Evolutionary conservation across 164 flowering plant genomes (phyloP).

Genomic region (Litsea cubeba): DNA sequence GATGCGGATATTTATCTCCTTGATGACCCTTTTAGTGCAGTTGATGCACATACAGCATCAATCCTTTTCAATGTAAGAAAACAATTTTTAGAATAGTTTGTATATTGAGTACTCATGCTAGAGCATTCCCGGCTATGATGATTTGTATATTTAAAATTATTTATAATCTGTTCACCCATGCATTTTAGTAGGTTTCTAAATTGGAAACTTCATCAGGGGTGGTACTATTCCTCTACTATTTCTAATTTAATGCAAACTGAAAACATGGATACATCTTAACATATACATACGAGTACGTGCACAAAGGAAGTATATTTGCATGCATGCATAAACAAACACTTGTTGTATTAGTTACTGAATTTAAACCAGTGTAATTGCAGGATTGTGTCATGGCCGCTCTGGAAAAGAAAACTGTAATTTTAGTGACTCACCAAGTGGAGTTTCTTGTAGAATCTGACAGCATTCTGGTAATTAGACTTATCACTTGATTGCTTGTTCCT

Average conservation of each 20-base stretch:
- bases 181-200: no score
- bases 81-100: background rate
- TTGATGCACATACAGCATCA: slow-evolving; percentile 86
- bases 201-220: background rate
- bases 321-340: background rate
- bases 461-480: slow-evolving; percentile 49
- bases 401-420: slow-evolving; percentile 56
- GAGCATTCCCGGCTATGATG: background rate
- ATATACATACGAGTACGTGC: background rate
- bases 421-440: slow-evolving; percentile 94
- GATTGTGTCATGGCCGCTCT: slow-evolving; percentile 76
- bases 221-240: background rate
- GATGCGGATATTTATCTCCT: slow-evolving; percentile 88
- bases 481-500: background rate
- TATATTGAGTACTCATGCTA: no score
- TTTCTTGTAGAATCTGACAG: slow-evolving; percentile 62
- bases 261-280: background rate
- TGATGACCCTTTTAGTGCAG: slow-evolving; percentile 95
- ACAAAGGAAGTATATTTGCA: background rate
- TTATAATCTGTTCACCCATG: background rate
- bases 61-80: slow-evolving; percentile 61
- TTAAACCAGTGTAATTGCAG: slow-evolving; percentile 31
- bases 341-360: background rate
- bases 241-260: no score
- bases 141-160: no score